These are phyloP conservation scores for Butyriboletus appendiculatus DNA, from an alignment of 1,284 basidiomycete species.

Conservation along the genomic window DNA sequence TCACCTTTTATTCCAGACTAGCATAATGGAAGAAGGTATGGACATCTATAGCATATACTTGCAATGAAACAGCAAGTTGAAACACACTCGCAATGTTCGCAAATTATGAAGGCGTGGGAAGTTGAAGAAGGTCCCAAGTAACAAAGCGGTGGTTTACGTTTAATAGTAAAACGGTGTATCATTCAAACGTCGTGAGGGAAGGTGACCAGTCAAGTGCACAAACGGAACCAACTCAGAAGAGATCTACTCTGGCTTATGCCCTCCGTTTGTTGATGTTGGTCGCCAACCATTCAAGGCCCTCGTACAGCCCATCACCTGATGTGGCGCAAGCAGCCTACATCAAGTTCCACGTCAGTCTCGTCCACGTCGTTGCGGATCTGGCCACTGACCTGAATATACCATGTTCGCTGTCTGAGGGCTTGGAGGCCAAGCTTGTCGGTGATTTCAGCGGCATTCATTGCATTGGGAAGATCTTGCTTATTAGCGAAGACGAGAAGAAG, in stretches of 20 bases:
- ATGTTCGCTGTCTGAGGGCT: conserved; percentile 93
- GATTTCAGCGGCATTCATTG: conserved; percentile 99
- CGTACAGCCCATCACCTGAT: conserved; percentile 98
- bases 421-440: conserved; percentile 99
- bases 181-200: conserved; percentile 41
- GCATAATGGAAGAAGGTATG: conserved; percentile 8
- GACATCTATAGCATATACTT: conserved; percentile 25
- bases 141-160: conserved; percentile 30
- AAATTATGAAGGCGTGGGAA: conserved; percentile 9
- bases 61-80: conserved; percentile 2
- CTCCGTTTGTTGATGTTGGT: conserved; percentile 83
- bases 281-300: conserved; percentile 96
- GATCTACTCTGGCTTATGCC: conserved; percentile 48
- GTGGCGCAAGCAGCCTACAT: conserved; percentile 94
- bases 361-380: neutral
- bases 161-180: conserved; percentile 34
- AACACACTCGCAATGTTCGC: conserved; percentile 8
- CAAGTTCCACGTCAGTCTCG: conserved; percentile 19
- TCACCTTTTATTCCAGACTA: conserved; percentile 11
- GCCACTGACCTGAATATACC: conserved; percentile 93
- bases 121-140: conserved; percentile 27
- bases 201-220: conserved; percentile 48
- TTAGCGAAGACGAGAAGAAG: conserved; percentile 99
- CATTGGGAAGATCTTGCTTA: conserved; percentile 99
- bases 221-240: conserved; percentile 45